phyloP scores from a whole-genome alignment of 2,329 filamentous ascomycete species.

The Colletotrichum sp. region DNA sequence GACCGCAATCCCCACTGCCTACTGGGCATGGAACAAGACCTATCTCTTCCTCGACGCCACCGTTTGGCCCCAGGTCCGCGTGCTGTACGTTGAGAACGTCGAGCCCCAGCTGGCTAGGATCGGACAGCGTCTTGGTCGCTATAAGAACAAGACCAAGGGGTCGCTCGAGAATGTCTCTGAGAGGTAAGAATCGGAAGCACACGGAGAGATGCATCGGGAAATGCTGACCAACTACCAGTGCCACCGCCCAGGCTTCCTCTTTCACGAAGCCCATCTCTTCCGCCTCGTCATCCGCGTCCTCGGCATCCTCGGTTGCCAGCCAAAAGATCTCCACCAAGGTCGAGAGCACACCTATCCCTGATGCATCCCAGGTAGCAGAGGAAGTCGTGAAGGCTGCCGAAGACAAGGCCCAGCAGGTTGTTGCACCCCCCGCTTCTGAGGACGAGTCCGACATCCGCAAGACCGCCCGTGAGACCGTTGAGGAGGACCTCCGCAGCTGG shows the following conservation, averaged over 20 bases:
- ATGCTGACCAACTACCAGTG: background rate
- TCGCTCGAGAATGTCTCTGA: slow-evolving; percentile 35
- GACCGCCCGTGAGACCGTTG: slow-evolving; percentile 69
- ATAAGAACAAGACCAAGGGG: slow-evolving; percentile 56
- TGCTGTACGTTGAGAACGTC: slow-evolving; percentile 88
- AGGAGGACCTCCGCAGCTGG: slow-evolving; percentile 82
- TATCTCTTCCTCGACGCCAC: slow-evolving; percentile 75
- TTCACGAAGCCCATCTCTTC: slow-evolving; percentile 42
- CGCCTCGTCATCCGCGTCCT: slow-evolving; percentile 27
- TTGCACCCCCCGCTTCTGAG: slow-evolving; percentile 49
- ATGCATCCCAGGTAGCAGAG: slow-evolving; percentile 22
- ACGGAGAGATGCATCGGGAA: rapidly evolving
- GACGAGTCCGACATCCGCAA: slow-evolving; percentile 60
- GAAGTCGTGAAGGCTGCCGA: slow-evolving; percentile 1
- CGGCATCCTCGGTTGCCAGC: slow-evolving; percentile 19
- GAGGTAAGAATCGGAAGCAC: slow-evolving; percentile 27
- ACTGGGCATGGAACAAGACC: slow-evolving; percentile 72
- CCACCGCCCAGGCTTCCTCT: slow-evolving; percentile 38
- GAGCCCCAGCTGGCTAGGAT: slow-evolving; percentile 95
- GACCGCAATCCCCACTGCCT: slow-evolving; percentile 74
- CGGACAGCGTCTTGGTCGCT: slow-evolving; percentile 83
- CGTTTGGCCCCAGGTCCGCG: slow-evolving; percentile 80
- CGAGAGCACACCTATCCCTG: slow-evolving; percentile 16
- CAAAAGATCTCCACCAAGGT: slow-evolving; percentile 24
- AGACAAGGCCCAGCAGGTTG: slow-evolving; percentile 32